These are phyloP conservation scores for Microdochium nivale DNA, from an alignment of 2,329 filamentous ascomycete species.

Conservation along the genomic window DNA sequence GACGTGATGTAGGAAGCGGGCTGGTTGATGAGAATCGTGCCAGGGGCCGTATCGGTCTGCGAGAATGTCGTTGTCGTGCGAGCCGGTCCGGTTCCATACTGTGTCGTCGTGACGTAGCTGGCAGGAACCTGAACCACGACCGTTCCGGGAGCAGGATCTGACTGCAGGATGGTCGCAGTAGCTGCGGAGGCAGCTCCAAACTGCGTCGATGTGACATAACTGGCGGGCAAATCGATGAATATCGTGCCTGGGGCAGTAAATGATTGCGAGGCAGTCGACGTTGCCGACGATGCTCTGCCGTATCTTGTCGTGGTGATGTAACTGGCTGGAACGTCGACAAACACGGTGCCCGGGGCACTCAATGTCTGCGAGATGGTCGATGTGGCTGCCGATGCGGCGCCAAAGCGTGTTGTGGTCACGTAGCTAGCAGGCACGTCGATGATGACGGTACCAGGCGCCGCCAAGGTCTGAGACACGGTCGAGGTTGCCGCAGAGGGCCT, in stretches of 20 bases:
- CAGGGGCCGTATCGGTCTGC: constrained; percentile 2
- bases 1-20: constrained; percentile 5
- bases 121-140: not conserved
- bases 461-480: constrained; percentile 1
- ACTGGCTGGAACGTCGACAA: not conserved
- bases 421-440: constrained; percentile 3
- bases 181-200: not conserved
- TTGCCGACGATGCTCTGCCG: not conserved
- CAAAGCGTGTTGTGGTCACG: constrained; percentile 4
- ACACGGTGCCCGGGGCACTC: not conserved
- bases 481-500: not conserved
- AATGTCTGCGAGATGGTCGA: not conserved
- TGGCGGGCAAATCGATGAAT: constrained; percentile 1
- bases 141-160: constrained; percentile 1
- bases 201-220: constrained; percentile 4
- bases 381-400: not conserved
- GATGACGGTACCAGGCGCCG: constrained; percentile 4
- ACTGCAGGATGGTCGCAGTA: not conserved
- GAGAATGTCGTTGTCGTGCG: not conserved
- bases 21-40: constrained; percentile 2
- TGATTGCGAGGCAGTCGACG: not conserved
- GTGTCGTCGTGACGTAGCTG: not conserved
- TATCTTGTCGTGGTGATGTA: not conserved
- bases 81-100: not conserved
- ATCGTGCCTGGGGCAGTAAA: constrained; percentile 5